Evolutionary conservation across 768 basidiomycete species (phyloP).

Genomic region (Suillus luteus): DNA sequence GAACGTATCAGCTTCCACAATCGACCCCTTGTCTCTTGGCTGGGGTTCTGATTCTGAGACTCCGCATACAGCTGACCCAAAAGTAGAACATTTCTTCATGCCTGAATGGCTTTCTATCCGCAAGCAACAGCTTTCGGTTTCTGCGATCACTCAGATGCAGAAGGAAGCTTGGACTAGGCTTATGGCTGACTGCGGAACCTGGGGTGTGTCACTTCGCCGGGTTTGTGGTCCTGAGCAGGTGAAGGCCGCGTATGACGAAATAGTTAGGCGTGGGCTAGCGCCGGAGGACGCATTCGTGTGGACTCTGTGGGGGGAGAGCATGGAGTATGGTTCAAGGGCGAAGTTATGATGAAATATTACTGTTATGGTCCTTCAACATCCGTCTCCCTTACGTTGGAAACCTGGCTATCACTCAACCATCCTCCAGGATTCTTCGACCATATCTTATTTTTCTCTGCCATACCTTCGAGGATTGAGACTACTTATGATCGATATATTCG

Average conservation of each 20-base stretch:
- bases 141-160: slow-evolving; percentile 53
- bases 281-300: slow-evolving; percentile 61
- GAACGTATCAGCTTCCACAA: slow-evolving; percentile 50
- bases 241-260: slow-evolving; percentile 47
- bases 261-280: slow-evolving; percentile 48
- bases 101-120: slow-evolving; percentile 66
- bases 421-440: neutral
- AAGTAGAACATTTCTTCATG: slow-evolving; percentile 64
- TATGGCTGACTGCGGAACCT: slow-evolving; percentile 54
- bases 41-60: slow-evolving; percentile 29
- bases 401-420: neutral
- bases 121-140: slow-evolving; percentile 45
- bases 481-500: neutral
- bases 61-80: slow-evolving; percentile 8
- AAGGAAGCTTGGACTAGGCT: slow-evolving; percentile 58
- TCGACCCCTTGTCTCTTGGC: slow-evolving; percentile 31
- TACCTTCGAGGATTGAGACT: neutral
- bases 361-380: neutral
- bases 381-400: neutral
- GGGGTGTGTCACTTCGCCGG: slow-evolving; percentile 54
- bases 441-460: neutral
- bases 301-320: slow-evolving; percentile 60
- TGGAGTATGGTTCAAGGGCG: neutral
- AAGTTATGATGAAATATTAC: slow-evolving; percentile 9
- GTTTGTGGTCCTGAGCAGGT: slow-evolving; percentile 51